A percentile compares a stretch with the other conserved stretches of the same genome.
These are phyloP conservation scores for Lecanosticta acicola DNA, from an alignment of 2,329 filamentous ascomycete species.

Conservation along the genomic window DNA sequence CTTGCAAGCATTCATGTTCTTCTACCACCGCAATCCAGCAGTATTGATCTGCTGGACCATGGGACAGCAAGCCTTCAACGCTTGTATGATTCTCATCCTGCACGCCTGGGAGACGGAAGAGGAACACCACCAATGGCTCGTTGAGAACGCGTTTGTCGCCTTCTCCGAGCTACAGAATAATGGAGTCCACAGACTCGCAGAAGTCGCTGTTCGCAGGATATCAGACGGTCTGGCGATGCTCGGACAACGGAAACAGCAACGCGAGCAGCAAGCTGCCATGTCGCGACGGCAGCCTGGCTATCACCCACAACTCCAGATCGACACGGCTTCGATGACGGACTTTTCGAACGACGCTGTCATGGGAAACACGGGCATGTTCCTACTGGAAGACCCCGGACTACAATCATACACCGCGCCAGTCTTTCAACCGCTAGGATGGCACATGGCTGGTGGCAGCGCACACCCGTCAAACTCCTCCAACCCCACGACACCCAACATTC, in stretches of 20 bases:
- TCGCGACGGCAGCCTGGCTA: conserved; percentile 11
- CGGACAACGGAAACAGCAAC: conserved; percentile 14
- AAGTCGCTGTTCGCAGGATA: conserved; percentile 40
- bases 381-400: conserved; percentile 43
- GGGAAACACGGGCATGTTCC: conserved; percentile 44
- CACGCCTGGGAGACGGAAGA: conserved; percentile 42
- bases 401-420: conserved; percentile 29
- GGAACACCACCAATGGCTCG: conserved; percentile 34
- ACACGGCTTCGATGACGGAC: conserved; percentile 24
- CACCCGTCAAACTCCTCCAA: conserved; percentile 17
- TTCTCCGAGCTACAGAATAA: conserved; percentile 41
- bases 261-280: conserved; percentile 13
- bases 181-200: conserved; percentile 42
- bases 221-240: conserved; percentile 28
- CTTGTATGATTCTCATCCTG: conserved; percentile 45
- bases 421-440: conserved; percentile 28
- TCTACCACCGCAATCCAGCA: conserved; percentile 39
- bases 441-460: conserved; percentile 23
- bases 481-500: conserved; percentile 17
- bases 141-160: conserved; percentile 38
- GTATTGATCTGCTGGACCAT: conserved; percentile 46
- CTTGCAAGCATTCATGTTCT: conserved; percentile 44
- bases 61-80: conserved; percentile 47
- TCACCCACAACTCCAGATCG: conserved; percentile 16
- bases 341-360: conserved; percentile 38